Conservation (phyloP, 768 basidiomycete genomes). For the Tubosaeta sp. region DNA sequence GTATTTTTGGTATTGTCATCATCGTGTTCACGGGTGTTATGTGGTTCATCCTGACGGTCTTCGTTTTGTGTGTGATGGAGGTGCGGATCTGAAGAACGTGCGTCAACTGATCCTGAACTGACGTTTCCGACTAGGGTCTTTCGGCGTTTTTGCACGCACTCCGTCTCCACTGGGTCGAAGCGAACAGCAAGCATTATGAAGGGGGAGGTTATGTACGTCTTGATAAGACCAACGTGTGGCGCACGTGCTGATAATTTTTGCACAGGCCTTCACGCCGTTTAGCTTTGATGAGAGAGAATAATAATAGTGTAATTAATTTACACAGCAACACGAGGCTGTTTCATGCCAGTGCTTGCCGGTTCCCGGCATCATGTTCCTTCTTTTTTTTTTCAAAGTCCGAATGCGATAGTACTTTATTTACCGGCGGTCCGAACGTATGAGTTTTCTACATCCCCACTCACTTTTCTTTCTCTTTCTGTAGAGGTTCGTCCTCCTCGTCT, state of each 20-base stretch:
- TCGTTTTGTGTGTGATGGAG: slow-evolving; percentile 92
- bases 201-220: slow-evolving; percentile 82
- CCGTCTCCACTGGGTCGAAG: slow-evolving; percentile 97
- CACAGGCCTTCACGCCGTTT: slow-evolving; percentile 45
- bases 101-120: slow-evolving; percentile 8
- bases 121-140: slow-evolving; percentile 56
- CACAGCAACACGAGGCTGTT: neutral
- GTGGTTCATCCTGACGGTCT: slow-evolving; percentile 80
- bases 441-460: slow-evolving; percentile 30
- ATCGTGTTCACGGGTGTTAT: slow-evolving; percentile 50
- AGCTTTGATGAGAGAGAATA: slow-evolving; percentile 41
- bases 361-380: neutral
- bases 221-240: slow-evolving; percentile 20
- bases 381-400: slow-evolving; percentile 33
- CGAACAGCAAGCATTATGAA: slow-evolving; percentile 93
- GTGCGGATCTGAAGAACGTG: slow-evolving; percentile 42
- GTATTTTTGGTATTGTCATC: slow-evolving; percentile 55
- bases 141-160: slow-evolving; percentile 96
- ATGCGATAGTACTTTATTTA: slow-evolving; percentile 12
- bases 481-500: slow-evolving; percentile 21
- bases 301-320: slow-evolving; percentile 11
- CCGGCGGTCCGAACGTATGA: neutral
- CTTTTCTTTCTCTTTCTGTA: slow-evolving; percentile 30
- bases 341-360: neutral
- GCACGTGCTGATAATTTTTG: slow-evolving; percentile 24